phyloP scores from a whole-genome alignment of 148 eudicot species.

The Heliamphora exappendiculata region DNA sequence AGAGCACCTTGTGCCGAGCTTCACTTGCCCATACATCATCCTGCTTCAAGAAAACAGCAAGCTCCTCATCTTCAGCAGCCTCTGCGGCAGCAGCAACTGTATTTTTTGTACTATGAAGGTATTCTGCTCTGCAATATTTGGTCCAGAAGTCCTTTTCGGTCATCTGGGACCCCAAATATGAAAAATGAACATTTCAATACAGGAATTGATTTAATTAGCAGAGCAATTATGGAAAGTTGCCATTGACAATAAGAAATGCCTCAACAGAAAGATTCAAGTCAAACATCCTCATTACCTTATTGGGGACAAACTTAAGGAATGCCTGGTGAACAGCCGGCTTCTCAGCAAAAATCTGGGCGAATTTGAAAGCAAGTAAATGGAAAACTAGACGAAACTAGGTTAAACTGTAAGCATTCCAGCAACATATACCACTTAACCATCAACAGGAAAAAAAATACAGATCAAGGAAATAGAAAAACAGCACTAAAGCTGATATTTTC shows the following conservation, averaged over 20 bases:
- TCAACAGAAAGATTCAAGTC: neutral
- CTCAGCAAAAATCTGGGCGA: constrained; percentile 92
- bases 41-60: constrained; percentile 75
- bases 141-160: constrained; percentile 90
- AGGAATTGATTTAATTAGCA: neutral
- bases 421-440: neutral
- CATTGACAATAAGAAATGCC: neutral
- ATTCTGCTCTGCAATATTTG: constrained; percentile 93
- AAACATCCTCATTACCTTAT: constrained; percentile 42
- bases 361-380: neutral
- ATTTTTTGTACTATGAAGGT: constrained; percentile 86
- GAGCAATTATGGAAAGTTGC: neutral
- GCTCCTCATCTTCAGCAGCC: constrained; percentile 96
- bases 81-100: constrained; percentile 95
- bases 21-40: constrained; percentile 80
- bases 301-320: constrained; percentile 73
- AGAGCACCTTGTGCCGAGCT: constrained; percentile 74
- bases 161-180: constrained; percentile 47
- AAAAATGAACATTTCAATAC: neutral
- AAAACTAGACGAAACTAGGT: neutral
- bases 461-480: neutral
- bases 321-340: constrained; percentile 97
- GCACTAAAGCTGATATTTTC: neutral
- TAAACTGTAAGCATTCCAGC: neutral
- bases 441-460: neutral